Base-by-base conservation (phyloP, 2,329 filamentous ascomycete genomes). In the Fusarium bactridioides region DNA sequence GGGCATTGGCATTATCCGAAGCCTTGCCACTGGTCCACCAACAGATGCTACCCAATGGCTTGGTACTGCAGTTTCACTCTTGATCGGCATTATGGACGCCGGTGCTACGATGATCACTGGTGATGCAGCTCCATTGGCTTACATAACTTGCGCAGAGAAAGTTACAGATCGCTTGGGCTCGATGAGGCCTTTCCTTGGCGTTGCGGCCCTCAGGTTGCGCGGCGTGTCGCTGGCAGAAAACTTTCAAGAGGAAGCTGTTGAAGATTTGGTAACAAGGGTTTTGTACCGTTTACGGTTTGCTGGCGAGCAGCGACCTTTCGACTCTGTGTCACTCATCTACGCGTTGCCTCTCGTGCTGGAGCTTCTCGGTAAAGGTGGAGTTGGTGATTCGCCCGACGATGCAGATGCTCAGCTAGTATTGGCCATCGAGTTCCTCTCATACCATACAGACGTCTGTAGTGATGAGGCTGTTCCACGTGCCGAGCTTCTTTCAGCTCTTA, bases 221-320 rank as follows among this genome's bases (percentile, higher is more conserved):
- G 92, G 91, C 13, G 90, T 94, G 38, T 88, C 93, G 15, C 83
- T 99, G 7, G 88, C 93, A 0, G 87, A 91, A 16, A 89, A 92
- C 58, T 87, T 95, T 65, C 88, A 91, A 69, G 87, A 93, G 70
- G 96, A 98, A 79, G 89, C 92, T n/a, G 85, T 98, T 13, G 93
- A 94, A 61, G 90, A 92, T 64, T 88, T 98, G 18, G 87, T 97
- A 18, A 98, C 95, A 6, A 90, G 96, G 80, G 90, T 98, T 3
- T 85, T 99, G 10, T 98, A 98, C 81, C 92, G 95, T 53, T 85
- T 99, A 59, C 92, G 95, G 21, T 97, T 97, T 80, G 89, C 95
- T 41, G 92, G 93, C 58, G 96, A 98, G 80, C 95, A 98, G 80
- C 90, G 95, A n/a, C 94, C 95, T 1, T 94, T 99, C 75, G 96